A percentile compares a stretch with the other conserved stretches of the same genome.
phyloP scores from a whole-genome alignment of 208 protist species.

The Trypanosoma avium region DNA sequence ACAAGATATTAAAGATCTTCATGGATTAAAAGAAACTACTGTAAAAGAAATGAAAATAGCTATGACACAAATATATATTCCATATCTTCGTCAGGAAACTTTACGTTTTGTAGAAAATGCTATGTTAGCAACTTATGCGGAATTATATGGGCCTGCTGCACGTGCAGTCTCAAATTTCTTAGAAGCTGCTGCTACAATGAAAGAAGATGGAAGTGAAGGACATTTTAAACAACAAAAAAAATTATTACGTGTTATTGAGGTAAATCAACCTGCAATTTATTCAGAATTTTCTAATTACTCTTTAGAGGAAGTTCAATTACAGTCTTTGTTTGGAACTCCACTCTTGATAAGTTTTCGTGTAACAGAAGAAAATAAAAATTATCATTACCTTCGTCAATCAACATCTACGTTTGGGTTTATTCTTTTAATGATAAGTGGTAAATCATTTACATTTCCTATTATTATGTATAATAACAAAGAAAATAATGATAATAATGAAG shows the following conservation, averaged over 20 bases:
- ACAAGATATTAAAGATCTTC: constrained; percentile 39
- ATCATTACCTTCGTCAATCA: constrained; percentile 12
- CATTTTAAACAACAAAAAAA: constrained; percentile 9
- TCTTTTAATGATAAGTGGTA: constrained; percentile 47
- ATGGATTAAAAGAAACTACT: constrained; percentile 33
- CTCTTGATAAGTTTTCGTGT: constrained; percentile 22
- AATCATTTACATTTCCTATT: constrained; percentile 53
- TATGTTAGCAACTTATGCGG: constrained; percentile 68
- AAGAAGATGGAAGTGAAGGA: neutral
- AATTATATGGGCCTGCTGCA: constrained; percentile 65
- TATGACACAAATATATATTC: constrained; percentile 69
- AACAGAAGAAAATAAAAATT: neutral
- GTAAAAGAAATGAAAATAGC: constrained; percentile 54
- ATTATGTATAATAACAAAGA: constrained; percentile 36
- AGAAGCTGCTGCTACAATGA: neutral
- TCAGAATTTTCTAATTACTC: constrained; percentile 33
- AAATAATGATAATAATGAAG: neutral
- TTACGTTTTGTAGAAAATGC: constrained; percentile 65
- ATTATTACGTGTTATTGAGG: constrained; percentile 29
- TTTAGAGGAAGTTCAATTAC: constrained; percentile 52
- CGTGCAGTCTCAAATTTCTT: constrained; percentile 29
- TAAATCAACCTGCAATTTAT: constrained; percentile 33
- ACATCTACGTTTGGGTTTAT: constrained; percentile 48
- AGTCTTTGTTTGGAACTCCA: constrained; percentile 65
- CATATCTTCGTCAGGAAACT: constrained; percentile 66